Conservation (phyloP, 345 rosid species). For the Eucalyptus pauciflora region DNA sequence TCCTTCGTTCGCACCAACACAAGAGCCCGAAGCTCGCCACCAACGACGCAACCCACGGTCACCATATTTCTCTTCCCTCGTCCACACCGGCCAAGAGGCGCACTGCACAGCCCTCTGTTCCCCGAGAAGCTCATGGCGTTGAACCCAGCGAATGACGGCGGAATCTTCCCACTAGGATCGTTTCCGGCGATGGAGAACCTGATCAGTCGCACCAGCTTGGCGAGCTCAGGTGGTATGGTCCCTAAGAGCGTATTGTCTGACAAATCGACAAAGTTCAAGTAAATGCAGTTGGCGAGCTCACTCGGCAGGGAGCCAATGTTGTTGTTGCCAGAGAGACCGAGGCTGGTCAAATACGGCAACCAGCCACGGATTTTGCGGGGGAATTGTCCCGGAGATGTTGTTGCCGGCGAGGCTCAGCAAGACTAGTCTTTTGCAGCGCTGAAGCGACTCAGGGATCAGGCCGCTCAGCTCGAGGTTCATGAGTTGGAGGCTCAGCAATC, state of each 20-base stretch:
- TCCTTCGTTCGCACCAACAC: conserved; percentile 19
- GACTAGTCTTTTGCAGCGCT: conserved; percentile 25
- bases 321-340: conserved; percentile 37
- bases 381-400: conserved; percentile 32
- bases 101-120: conserved; percentile 26
- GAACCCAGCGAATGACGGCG: conserved; percentile 20
- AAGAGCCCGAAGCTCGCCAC: conserved; percentile 21
- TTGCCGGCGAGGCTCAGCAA: conserved; percentile 29
- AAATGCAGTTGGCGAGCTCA: conserved; percentile 27
- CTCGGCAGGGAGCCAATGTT: conserved; percentile 30
- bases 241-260: conserved; percentile 29
- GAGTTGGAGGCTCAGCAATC: conserved; percentile 23
- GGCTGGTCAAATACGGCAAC: conserved; percentile 31
- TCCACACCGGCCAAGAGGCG: conserved; percentile 31
- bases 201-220: conserved; percentile 23
- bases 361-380: conserved; percentile 25
- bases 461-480: conserved; percentile 23
- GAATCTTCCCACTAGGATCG: conserved; percentile 33
- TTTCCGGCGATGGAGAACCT: conserved; percentile 22
- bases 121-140: conserved; percentile 12
- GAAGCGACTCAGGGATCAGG: conserved; percentile 26
- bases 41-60: conserved; percentile 14
- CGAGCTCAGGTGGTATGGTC: conserved; percentile 19
- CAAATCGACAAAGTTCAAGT: conserved; percentile 23
- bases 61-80: conserved; percentile 14